These are phyloP conservation scores for Nemania serpens DNA, from an alignment of 2,329 filamentous ascomycete genomes.

Conservation along the genomic window DNA sequence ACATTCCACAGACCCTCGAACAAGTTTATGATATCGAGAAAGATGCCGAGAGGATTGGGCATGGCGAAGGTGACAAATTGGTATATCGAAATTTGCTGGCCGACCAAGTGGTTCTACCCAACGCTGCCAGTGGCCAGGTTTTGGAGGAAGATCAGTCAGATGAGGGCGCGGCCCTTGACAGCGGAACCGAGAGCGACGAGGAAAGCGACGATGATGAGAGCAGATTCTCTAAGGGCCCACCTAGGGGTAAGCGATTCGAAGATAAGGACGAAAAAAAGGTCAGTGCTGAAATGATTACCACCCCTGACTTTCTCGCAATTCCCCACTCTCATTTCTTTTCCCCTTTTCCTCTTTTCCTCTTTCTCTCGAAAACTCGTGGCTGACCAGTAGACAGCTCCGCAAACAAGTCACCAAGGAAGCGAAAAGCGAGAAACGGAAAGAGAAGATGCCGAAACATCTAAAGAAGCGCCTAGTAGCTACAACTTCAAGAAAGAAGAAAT, in stretches of 20 bases:
- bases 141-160: constrained; percentile 49
- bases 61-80: constrained; percentile 75
- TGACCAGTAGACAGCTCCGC: constrained; percentile 54
- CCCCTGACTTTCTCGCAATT: neutral
- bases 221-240: constrained; percentile 67
- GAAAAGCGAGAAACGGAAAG: constrained; percentile 89
- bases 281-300: constrained; percentile 31
- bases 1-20: constrained; percentile 93
- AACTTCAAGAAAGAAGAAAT: constrained; percentile 67
- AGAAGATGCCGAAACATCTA: constrained; percentile 94
- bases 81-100: constrained; percentile 87
- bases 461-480: constrained; percentile 84
- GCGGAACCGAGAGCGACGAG: constrained; percentile 50
- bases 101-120: constrained; percentile 59
- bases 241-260: constrained; percentile 82
- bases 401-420: constrained; percentile 93
- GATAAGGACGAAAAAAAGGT: constrained; percentile 89
- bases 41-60: constrained; percentile 76
- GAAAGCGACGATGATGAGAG: constrained; percentile 54
- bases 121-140: constrained; percentile 40
- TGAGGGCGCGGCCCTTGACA: constrained; percentile 53
- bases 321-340: neutral
- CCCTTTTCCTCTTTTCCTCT: neutral
- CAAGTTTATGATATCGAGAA: constrained; percentile 97
- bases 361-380: neutral